Base-by-base conservation (phyloP, 331 rosid genomes). In the Cydonia oblonga region DNA sequence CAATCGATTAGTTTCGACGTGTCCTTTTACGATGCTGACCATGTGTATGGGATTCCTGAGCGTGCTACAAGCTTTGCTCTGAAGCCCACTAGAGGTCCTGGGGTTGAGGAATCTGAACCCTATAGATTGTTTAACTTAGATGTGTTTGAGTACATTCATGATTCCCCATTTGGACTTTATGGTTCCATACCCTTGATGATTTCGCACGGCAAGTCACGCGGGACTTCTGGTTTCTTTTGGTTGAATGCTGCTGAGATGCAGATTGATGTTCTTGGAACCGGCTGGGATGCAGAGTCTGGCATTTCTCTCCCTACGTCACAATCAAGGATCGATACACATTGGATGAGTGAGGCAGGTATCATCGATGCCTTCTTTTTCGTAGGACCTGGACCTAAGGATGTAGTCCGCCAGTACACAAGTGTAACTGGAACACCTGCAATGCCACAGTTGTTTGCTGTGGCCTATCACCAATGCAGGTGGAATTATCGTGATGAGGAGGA, bases 211-310 rank as follows among this genome's bases (percentile, higher is more conserved):
- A 89, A 88, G 62, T 56, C 64, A 1, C 63, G 88, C 19, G 97
- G 98, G 0, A 88, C 88, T 40, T 77, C 93, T 0, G 99, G 99
- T 6, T 95, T 95, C 73, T 91, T 89, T 83, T 95, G 99, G 97
- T 74, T 95, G 76, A 95, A 95, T 29, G 91, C 99, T 18, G 99
- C 99, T 3, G 99, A 95, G 72, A 95, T 95, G 97, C 99, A 95
- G 85, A 90, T 95, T 68, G 99, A 95, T 61, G 97, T 95, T 74
- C 96, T 95, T 40, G 91, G 81, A 4, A 26, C 83, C 2, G 98
- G 97, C 12, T 93, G 98, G 98, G 96, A 95, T 61, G 88, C 91
- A 0, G 96, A 88, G 46, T 82, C 87, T 1, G 87, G 83, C 51
- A 91, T 93, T 75, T 71, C 85, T 16, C 84, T 88, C 40, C 96